These are phyloP conservation scores for Salinomyces thailandicus DNA, from an alignment of 2,329 filamentous ascomycete genomes.

Conservation along the genomic window DNA sequence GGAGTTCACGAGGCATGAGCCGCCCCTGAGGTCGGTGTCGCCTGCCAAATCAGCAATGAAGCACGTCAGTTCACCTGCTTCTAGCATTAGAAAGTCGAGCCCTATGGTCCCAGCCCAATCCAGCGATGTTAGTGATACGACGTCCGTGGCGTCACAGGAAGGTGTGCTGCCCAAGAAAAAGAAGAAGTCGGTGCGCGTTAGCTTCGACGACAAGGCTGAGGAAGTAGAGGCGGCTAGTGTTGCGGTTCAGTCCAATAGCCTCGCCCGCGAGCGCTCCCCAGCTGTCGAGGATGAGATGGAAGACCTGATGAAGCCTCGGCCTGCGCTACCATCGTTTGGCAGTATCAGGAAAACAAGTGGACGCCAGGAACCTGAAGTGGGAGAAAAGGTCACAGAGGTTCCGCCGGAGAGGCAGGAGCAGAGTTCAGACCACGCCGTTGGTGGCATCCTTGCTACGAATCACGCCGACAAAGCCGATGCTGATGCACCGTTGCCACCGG, in stretches of 20 bases:
- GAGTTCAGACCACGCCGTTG: constrained; percentile 52
- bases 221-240: constrained; percentile 25
- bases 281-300: constrained; percentile 47
- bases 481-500: constrained; percentile 51
- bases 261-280: constrained; percentile 16
- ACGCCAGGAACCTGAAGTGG: constrained; percentile 28
- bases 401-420: constrained; percentile 34
- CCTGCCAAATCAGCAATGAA: constrained; percentile 71
- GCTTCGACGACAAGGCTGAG: constrained; percentile 55
- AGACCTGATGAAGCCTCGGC: constrained; percentile 60
- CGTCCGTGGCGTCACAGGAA: constrained; percentile 33
- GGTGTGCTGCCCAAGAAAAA: constrained; percentile 31
- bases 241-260: constrained; percentile 41
- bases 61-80: constrained; percentile 42
- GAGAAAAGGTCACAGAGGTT: constrained; percentile 43
- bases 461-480: constrained; percentile 28
- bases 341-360: constrained; percentile 44
- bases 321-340: constrained; percentile 63
- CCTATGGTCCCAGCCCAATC: constrained; percentile 32
- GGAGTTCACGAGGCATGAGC: constrained; percentile 52
- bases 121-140: constrained; percentile 48
- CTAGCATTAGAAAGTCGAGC: constrained; percentile 34
- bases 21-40: constrained; percentile 59
- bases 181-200: constrained; percentile 62
- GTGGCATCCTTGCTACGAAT: constrained; percentile 45